Evolutionary conservation across 176 grass and related monocot species (phyloP).

Genomic region (Juncus effusus): DNA sequence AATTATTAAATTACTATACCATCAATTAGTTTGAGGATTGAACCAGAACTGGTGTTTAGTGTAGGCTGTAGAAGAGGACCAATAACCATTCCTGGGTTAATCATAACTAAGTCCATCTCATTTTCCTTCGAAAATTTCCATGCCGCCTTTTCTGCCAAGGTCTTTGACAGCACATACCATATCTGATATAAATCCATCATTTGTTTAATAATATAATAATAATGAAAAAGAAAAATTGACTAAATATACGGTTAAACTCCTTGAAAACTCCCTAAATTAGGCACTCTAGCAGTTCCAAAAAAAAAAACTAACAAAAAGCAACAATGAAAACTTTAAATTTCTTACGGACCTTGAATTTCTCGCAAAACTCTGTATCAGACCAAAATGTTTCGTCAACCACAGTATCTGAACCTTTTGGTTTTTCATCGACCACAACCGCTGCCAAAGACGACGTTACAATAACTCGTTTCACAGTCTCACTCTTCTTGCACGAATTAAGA

Average conservation of each 20-base stretch:
- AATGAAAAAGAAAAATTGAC: not conserved
- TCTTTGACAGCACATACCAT: conserved; percentile 40
- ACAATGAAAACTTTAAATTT: not conserved
- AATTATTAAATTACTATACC: conserved; percentile 1
- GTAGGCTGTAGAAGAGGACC: conserved; percentile 37
- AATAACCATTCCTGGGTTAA: conserved; percentile 36
- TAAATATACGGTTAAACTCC: too few relatives aligned
- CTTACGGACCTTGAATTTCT: conserved; percentile 25
- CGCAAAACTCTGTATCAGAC: conserved; percentile 29
- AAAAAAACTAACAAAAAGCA: not conserved
- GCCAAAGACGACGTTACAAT: conserved; percentile 40
- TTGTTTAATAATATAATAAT: not conserved
- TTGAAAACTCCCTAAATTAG: too few relatives aligned
- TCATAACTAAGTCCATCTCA: conserved; percentile 26
- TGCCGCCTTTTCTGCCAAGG: conserved; percentile 30
- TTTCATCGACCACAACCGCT: conserved; percentile 15
- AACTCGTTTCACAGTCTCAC: conserved; percentile 28
- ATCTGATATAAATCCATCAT: conserved; percentile 13
- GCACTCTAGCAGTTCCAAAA: not conserved
- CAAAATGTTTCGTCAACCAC: conserved; percentile 34
- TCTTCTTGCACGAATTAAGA: conserved; percentile 30
- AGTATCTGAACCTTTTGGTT: conserved; percentile 15
- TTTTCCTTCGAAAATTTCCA: conserved; percentile 37
- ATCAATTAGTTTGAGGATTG: conserved; percentile 31
- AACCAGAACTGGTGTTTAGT: conserved; percentile 35